phyloP scores from a whole-genome alignment of 2,329 filamentous ascomycete species.

The Fusarium citri region DNA sequence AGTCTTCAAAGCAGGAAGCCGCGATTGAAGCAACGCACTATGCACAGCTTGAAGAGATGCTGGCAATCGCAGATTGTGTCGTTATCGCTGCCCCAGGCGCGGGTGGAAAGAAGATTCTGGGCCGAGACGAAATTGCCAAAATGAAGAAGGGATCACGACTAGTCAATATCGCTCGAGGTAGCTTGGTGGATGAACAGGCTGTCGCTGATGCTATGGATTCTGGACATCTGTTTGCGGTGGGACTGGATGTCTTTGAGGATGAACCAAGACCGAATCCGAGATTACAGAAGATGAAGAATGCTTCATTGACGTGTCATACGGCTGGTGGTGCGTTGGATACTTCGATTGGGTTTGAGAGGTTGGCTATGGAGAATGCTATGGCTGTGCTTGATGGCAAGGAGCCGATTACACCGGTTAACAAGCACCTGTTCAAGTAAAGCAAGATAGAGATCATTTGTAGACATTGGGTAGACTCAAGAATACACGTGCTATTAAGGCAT shows the following conservation, averaged over 20 bases:
- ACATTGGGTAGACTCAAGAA: too few species aligned
- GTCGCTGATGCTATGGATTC: conserved; percentile 33
- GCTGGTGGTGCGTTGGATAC: conserved; percentile 67
- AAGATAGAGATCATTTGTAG: too few species aligned
- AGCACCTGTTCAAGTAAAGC: conserved; percentile 55
- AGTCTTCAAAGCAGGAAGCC: conserved; percentile 55
- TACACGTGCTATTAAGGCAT: too few species aligned
- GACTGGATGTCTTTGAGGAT: conserved; percentile 44
- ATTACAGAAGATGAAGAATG: conserved; percentile 48
- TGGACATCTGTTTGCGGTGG: conserved; percentile 35
- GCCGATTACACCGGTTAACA: conserved; percentile 41
- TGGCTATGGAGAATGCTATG: conserved; percentile 66
- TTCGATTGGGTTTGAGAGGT: conserved; percentile 63
- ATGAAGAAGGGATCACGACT: conserved; percentile 65
- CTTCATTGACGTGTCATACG: conserved; percentile 64
- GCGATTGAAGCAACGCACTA: conserved; percentile 56
- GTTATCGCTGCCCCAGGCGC: conserved; percentile 20
- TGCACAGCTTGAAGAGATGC: conserved; percentile 12
- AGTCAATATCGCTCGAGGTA: conserved; percentile 63
- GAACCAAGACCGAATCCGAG: conserved; percentile 37
- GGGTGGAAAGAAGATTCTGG: conserved; percentile 21
- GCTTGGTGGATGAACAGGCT: conserved; percentile 28
- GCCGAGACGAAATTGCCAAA: conserved; percentile 45
- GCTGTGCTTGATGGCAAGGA: conserved; percentile 58
- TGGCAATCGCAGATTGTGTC: conserved; percentile 20